Conservation (phyloP, 2,329 filamentous ascomycete species). For the Arthrobotrys musiformis region DNA sequence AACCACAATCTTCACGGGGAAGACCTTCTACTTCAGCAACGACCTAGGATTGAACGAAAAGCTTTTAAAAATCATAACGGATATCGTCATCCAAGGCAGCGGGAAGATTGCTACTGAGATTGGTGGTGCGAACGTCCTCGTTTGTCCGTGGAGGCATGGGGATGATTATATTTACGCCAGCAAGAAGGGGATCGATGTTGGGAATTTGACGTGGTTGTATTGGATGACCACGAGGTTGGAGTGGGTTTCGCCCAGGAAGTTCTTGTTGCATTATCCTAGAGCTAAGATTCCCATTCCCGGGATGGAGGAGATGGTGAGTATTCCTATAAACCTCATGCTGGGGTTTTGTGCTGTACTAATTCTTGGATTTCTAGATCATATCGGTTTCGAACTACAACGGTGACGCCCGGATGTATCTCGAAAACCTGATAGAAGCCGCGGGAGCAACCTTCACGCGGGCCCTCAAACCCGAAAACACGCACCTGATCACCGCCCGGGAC, state of each 20-base stretch:
- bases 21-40: constrained; percentile 77
- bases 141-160: constrained; percentile 88
- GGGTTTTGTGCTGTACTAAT: neutral
- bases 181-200: constrained; percentile 81
- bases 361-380: constrained; percentile 69
- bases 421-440: constrained; percentile 85
- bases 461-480: constrained; percentile 93
- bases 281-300: constrained; percentile 80
- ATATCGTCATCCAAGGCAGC: constrained; percentile 76
- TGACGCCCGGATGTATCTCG: constrained; percentile 89
- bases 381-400: constrained; percentile 97
- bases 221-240: constrained; percentile 86
- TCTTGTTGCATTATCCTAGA: constrained; percentile 89
- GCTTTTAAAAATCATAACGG: constrained; percentile 74
- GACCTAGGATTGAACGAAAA: constrained; percentile 78
- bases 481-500: constrained; percentile 89
- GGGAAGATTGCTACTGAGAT: constrained; percentile 75
- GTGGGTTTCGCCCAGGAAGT: constrained; percentile 85
- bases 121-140: constrained; percentile 79
- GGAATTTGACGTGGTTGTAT: constrained; percentile 93
- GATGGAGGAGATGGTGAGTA: constrained; percentile 69
- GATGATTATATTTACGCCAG: constrained; percentile 80
- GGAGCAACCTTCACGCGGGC: constrained; percentile 94
- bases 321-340: neutral
- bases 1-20: constrained; percentile 80